Conservation (phyloP, 305 asterid genomes). For the Rubia peregrina region DNA sequence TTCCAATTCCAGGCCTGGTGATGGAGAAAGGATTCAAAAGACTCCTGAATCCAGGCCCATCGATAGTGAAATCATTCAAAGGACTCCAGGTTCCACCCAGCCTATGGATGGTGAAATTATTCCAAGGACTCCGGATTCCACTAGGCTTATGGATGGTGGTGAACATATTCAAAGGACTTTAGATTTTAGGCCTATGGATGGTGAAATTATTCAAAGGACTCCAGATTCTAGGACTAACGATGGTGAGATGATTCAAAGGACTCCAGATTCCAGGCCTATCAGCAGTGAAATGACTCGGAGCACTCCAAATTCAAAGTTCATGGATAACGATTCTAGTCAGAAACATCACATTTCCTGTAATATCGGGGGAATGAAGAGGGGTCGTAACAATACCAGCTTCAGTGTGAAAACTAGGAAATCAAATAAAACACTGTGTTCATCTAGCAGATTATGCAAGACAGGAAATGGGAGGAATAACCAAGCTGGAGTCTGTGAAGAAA, state of each 20-base stretch:
- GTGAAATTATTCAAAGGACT: slow-evolving; percentile 10
- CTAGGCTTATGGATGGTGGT: slow-evolving; percentile 3
- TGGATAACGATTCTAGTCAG: slow-evolving; percentile 10
- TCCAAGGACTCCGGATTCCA: slow-evolving; percentile 4
- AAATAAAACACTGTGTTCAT: slow-evolving; percentile 17
- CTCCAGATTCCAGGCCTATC: slow-evolving; percentile 15
- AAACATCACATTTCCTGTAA: slow-evolving; percentile 8
- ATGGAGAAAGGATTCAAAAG: neutral
- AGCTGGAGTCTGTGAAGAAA: slow-evolving; percentile 15
- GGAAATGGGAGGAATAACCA: slow-evolving; percentile 19
- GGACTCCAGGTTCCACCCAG: neutral
- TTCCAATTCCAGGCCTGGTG: slow-evolving; percentile 15
- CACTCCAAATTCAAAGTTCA: slow-evolving; percentile 14
- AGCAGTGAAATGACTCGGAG: slow-evolving; percentile 10
- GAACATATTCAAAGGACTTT: slow-evolving; percentile 13
- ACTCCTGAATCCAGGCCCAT: neutral
- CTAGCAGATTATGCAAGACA: slow-evolving; percentile 16
- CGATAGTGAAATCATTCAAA: neutral
- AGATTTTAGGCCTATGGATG: slow-evolving; percentile 5
- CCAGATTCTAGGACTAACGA: neutral
- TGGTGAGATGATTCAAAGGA: neutral
- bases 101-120: slow-evolving; percentile 11
- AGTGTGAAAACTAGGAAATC: slow-evolving; percentile 10
- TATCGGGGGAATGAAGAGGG: slow-evolving; percentile 17
- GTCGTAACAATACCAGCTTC: slow-evolving; percentile 15